Evolutionary conservation across 148 eudicot genomes (phyloP), one percentile per base, ranked within the genome.

Genomic region (Rhododendron vialii): DNA sequence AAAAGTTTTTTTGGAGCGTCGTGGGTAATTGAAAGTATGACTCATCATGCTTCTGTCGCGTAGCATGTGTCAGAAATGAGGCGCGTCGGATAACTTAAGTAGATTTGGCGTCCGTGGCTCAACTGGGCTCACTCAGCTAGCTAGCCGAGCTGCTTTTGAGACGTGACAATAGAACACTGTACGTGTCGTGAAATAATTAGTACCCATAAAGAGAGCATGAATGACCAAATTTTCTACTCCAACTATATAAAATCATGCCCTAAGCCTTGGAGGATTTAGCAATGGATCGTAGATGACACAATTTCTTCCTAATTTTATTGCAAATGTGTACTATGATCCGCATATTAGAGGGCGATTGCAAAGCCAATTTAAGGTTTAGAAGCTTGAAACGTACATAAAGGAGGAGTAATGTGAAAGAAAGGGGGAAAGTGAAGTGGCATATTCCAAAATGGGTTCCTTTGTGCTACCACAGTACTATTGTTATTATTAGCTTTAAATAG

Each of bases 401-500:
- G n/a, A 75, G 38, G 22, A 15, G 18, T 17, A 36, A 75, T 33
- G 14, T 41, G 82, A 10, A 80, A 50, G 3, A 8, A 9, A 33
- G 33, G 38, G 24, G 41, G 63, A 33, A 26, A 28, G 28, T 33
- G 53, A 30, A 48, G 2, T 50, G 82, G 82, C 82, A 80, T 80
- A 80, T 80, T 80, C 82, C 63, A 50, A 80, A 38, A 50, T 51
- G 63, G 82, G 22, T 51, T 80, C 41, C 53, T 80, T 80, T 80
- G 41, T 80, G 65, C 43, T 17, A 30, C 30, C 28, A 5, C 61
- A 12, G 10, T 14, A 38, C 7, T n/a, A 47, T 30, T 13, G 11
- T 9, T 28, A 75, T 17, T 26, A 47, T 51, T 13, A 26, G 76
- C 76, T 30, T 71, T 67, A 28, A 67, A 67, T 11, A 67, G 5